Evolutionary conservation across 2,329 filamentous ascomycete species (phyloP), one percentile per base, ranked within the genome.

Genomic region (Hypoxylon sp.): DNA sequence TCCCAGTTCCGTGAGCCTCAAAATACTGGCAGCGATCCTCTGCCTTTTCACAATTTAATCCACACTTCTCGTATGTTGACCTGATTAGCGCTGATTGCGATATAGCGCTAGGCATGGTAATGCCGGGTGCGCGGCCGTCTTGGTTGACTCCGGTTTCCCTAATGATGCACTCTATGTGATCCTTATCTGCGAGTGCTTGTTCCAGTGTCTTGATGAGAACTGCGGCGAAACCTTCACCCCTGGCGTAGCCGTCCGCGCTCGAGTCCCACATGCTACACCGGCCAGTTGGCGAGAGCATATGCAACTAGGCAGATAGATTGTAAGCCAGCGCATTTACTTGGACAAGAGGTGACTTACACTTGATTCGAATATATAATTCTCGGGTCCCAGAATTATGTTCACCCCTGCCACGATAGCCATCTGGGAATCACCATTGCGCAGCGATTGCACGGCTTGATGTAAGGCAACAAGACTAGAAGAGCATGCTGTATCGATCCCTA

Each of bases 1-100:
- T 61, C 17, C 58, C 58, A 4, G 58, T 61, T 25, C 58, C 58
- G 20, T 61, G 58, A 17, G 48, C 46, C 13, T 61, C 48, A 13
- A 61, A 61, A n/a, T 44, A 61, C 27, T 61, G 58, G n/a, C 22
- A 33, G 2, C 58, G 58, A 25, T 53, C 58, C 40, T 40, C 20
- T 2, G 13, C 4, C 5, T 60, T 60, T 6, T 2, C 10, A 7
- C 4, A 14, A 35, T 53, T 35, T 2, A 61, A 35, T 10, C 58
- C 58, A 13, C 31, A 33, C 7, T 11, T 8, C 1, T 10, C 11
- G 14, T 61, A 61, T 14, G 48, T 44, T 17, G 14, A 3, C 3
- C 33, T 6, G 2, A 42, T 55, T 2, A 33, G 31, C 31, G 31
- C 31, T 3, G 31, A 10, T 11, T 33, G 31, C 6, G 31, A 8